A percentile compares a stretch with the other conserved stretches of the same genome.
phyloP scores from a whole-genome alignment of 139 green algal species.

The Monoraphidium neglectum region DNA sequence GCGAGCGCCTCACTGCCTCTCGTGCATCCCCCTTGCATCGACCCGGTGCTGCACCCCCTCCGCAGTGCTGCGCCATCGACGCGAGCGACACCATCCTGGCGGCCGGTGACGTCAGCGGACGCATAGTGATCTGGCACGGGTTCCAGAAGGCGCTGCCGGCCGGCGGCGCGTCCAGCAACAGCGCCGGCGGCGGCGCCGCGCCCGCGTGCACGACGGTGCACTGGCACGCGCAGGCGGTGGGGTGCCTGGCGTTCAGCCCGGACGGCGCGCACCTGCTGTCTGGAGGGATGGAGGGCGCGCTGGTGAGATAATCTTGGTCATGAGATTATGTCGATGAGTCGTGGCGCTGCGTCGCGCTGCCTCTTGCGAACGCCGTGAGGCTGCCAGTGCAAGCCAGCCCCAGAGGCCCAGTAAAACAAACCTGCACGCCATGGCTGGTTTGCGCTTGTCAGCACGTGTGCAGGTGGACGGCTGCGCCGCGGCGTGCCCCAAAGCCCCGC shows the following conservation, averaged over 20 bases:
- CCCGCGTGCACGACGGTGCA: slow-evolving; percentile 69
- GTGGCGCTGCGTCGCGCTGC: background rate
- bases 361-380: too few species aligned
- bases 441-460: too few species aligned
- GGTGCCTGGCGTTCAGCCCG: slow-evolving; percentile 67
- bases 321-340: background rate
- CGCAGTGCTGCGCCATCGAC: slow-evolving; percentile 71
- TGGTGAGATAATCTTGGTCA: slow-evolving; percentile 46
- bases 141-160: slow-evolving; percentile 38
- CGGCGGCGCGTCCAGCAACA: background rate
- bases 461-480: too few species aligned
- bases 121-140: slow-evolving; percentile 79
- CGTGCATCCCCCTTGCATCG: background rate
- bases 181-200: slow-evolving; percentile 4
- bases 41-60: too few species aligned
- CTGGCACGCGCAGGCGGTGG: slow-evolving; percentile 84
- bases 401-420: too few species aligned
- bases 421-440: too few species aligned
- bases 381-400: too few species aligned
- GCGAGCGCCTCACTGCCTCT: background rate
- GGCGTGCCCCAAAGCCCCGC: too few species aligned
- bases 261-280: slow-evolving; percentile 83
- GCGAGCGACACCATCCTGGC: slow-evolving; percentile 59
- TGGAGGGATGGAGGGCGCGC: slow-evolving; percentile 79
- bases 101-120: slow-evolving; percentile 74